Evolutionary conservation across 2,329 filamentous ascomycete species (phyloP), one percentile per base, ranked within the genome.

Genomic region (Alternaria gansuensis): DNA sequence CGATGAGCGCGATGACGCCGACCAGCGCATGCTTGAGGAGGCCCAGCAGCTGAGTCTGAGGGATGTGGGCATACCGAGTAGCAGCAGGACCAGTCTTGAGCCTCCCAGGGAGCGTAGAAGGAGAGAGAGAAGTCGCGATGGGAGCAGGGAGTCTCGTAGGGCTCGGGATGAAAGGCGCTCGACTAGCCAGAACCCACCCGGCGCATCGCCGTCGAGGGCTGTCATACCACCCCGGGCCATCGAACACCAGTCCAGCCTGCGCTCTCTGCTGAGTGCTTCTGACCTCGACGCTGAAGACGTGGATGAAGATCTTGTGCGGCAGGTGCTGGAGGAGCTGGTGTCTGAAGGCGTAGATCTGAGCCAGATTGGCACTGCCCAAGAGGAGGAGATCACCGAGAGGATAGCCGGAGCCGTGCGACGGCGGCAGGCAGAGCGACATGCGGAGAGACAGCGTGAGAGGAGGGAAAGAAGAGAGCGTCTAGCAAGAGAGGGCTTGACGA

Each of bases 381-480:
- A 97, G 73, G 93, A 97, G 70, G 92, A 96, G 71, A 87, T 98
- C 14, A 96, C 91, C 64, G 90, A 94, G 71, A 88, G 90, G 59
- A 97, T 98, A 68, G 93, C 93, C 2, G 91, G 96, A 70, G 92
- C 92, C 2, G 97, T 96, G 72, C 83, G 91, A 57, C 85, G 91
- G 61, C 84, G 92, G 29, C 92, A 96, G 74, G 85, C 84, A 49
- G 87, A 88, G 60, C 81, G 86, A 60, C 74, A 81, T 71, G 85
- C 84, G 41, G 87, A 88, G 61, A 80, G 86, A 59, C 74, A 82
- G n/a, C 82, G 85, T 11, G 79, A 77, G 56, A 54, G 73, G 50
- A 63, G 69, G 34, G 75, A 76, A 54, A 62, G 75, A 41, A 60
- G 73, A 40, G 74, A 76, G 13, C 69, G 74, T 13, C 51, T 75